phyloP scores from a whole-genome alignment of 495 filamentous ascomycete genomes.

The Aspergillus ostianus region DNA sequence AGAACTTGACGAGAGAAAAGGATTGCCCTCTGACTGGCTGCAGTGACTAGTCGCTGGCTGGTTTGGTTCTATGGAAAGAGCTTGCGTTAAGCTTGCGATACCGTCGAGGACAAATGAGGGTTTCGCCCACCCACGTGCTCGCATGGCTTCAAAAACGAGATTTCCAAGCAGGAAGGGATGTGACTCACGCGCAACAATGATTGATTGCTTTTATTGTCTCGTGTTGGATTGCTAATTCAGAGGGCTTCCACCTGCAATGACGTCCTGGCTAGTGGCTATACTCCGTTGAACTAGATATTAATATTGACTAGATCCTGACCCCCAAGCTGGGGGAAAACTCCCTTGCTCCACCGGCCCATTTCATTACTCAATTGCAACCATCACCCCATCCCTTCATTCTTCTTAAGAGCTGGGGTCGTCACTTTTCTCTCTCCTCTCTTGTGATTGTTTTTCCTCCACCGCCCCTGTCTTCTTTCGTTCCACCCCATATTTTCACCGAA shows the following conservation, averaged over 20 bases:
- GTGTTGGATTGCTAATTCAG: too few species aligned
- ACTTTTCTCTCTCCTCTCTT: background rate
- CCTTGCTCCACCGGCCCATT: background rate
- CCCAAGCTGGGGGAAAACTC: background rate
- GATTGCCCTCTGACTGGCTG: too few species aligned
- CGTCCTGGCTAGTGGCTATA: background rate
- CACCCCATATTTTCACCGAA: background rate
- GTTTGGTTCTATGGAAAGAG: background rate
- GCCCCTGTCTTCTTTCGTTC: background rate
- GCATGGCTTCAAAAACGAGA: background rate
- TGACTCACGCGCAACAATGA: background rate
- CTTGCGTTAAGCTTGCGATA: background rate
- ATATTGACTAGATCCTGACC: background rate
- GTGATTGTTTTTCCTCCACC: background rate
- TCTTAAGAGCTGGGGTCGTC: background rate
- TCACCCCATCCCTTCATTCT: conserved; percentile 15
- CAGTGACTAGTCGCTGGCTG: too few species aligned
- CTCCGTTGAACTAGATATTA: background rate
- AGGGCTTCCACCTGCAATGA: background rate
- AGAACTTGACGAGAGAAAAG: background rate
- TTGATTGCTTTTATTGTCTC: too few species aligned
- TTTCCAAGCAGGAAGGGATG: background rate
- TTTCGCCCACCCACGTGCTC: background rate
- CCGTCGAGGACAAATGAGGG: background rate
- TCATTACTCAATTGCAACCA: conserved; percentile 13